Evolutionary conservation across 768 basidiomycete species (phyloP).

Genomic region (Suillus occidentalis): DNA sequence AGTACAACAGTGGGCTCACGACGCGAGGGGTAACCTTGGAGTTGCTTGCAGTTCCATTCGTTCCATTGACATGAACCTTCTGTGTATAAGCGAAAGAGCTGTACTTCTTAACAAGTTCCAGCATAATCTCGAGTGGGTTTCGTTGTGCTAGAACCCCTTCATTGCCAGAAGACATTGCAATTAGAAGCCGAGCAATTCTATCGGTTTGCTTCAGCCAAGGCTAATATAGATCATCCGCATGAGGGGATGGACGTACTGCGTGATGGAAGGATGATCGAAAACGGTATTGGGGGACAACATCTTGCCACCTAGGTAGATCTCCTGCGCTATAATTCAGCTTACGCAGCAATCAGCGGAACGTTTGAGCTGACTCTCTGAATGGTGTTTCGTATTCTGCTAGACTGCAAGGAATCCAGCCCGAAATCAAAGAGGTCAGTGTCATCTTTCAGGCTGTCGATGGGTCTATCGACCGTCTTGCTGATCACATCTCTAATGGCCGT

Average conservation of each 20-base stretch:
- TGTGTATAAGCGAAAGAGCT: conserved; percentile 12
- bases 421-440: conserved; percentile 45
- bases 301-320: conserved; percentile 24
- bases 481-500: conserved; percentile 17
- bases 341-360: conserved; percentile 22
- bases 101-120: conserved; percentile 47
- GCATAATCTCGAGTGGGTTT: conserved; percentile 41
- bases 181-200: conserved; percentile 43
- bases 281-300: conserved; percentile 36
- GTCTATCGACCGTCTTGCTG: conserved; percentile 21
- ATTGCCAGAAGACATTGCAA: conserved; percentile 35
- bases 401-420: conserved; percentile 56
- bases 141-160: conserved; percentile 17
- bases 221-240: background rate
- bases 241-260: conserved; percentile 28
- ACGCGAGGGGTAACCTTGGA: background rate
- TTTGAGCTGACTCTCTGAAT: conserved; percentile 38
- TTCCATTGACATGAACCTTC: conserved; percentile 5
- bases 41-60: conserved; percentile 13
- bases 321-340: conserved; percentile 35
- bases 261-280: conserved; percentile 49
- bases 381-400: conserved; percentile 49
- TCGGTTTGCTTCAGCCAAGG: conserved; percentile 4
- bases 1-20: conserved; percentile 13
- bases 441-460: conserved; percentile 18